Base-by-base conservation (phyloP, 1,284 basidiomycete genomes). In the Coriolopsis trogii region DNA sequence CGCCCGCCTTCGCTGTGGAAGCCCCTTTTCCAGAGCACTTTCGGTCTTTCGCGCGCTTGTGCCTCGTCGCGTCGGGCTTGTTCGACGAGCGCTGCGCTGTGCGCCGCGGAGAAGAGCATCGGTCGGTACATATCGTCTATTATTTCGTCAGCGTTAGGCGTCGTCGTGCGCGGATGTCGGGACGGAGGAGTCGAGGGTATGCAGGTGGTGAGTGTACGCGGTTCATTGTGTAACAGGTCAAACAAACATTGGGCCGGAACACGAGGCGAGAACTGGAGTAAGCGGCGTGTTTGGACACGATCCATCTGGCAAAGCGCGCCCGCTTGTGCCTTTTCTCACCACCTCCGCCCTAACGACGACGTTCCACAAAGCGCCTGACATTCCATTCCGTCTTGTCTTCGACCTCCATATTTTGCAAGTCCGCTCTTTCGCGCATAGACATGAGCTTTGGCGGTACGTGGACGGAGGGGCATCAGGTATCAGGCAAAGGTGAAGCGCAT, bases 91-190 rank as follows among this genome's bases (percentile, higher is more conserved):
- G 53, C n/a, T n/a, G n/a, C 53, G 49, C 49, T 52, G 41, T 54
- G 49, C 18, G 58, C 58, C n/a, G 58, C 58, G 47, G 58, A 59
- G 47, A 59, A 59, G 43, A 59, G 39, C 26, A 59, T 24, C 10
- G 54, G 52, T 24, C 46, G 48, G 33, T 42, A 40, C 49, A 42
- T n/a, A n/a, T 54, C 28, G 50, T 41, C 41, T 25, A 23, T 41
- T 20, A 38, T 39, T n/a, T n/a, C n/a, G n/a, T n/a, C n/a, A n/a
- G n/a, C 20, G 46, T 42, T n/a, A 28, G 21, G 37, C 26, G 46
- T 56, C 45, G 46, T 28, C n/a, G 29, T 30, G 42, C 40, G 30
- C 31, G 50, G 48, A 45, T 43, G 40, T 37, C 33, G 39, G 24
- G 49, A 30, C 21, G 33, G 33, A 49, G 37, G 49, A 29, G 51